Percentiles rank a stretch among this genome's conserved stretches.
Evolutionary conservation across 345 rosid genomes (phyloP).

Genomic region (Gossypioides kirkii): DNA sequence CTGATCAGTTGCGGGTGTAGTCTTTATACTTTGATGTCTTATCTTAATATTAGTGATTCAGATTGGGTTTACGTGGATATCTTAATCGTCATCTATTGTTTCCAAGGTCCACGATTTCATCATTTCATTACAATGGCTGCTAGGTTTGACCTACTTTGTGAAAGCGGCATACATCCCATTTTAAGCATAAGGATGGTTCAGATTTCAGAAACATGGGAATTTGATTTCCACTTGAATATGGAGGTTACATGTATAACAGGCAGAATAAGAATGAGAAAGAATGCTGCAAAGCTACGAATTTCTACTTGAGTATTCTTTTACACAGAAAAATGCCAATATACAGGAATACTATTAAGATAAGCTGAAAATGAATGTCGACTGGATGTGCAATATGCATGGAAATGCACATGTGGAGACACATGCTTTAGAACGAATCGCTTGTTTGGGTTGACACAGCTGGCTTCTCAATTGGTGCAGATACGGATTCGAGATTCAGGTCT

Average conservation of each 20-base stretch:
- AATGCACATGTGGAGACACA: constrained; percentile 15
- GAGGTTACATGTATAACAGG: constrained; percentile 5
- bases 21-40: not conserved
- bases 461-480: constrained; percentile 34
- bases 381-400: not conserved
- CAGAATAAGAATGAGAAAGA: constrained; percentile 11
- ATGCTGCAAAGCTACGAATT: constrained; percentile 7
- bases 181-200: not conserved
- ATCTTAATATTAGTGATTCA: not conserved
- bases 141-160: too few relatives aligned
- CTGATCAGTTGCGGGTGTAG: not conserved
- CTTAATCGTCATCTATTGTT: not conserved
- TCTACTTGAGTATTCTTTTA: not conserved
- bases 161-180: too few relatives aligned
- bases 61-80: constrained; percentile 8
- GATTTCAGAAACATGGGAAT: not conserved
- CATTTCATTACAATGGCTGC: not conserved
- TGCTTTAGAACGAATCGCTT: not conserved
- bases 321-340: constrained; percentile 11
- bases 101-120: not conserved
- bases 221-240: not conserved
- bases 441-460: constrained; percentile 36
- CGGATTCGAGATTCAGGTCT: constrained; percentile 50
- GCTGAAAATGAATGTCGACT: not conserved
- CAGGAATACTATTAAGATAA: not conserved